Evolutionary conservation across 164 flowering plant species (phyloP).

Genomic region (Chloranthus sessilifolius): DNA sequence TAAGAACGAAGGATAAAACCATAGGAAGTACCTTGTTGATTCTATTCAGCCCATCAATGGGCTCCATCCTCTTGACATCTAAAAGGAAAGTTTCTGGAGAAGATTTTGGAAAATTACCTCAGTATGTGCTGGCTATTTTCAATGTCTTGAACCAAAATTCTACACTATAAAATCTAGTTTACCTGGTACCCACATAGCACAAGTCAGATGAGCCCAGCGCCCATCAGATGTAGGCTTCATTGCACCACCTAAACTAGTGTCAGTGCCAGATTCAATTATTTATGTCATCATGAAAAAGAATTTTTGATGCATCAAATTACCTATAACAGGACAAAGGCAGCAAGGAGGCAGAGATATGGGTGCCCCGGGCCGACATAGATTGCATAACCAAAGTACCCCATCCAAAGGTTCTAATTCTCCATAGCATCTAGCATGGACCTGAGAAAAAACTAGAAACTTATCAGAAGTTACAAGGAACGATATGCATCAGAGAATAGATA

Average conservation of each 20-base stretch:
- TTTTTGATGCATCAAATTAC: slow-evolving; percentile 27
- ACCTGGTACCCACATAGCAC: slow-evolving; percentile 99
- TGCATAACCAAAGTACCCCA: slow-evolving; percentile 90
- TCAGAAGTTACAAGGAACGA: neutral
- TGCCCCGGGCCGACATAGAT: slow-evolving; percentile 84
- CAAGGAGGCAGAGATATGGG: slow-evolving; percentile 67
- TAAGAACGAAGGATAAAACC: slow-evolving; percentile 4
- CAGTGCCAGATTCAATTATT: slow-evolving; percentile 10
- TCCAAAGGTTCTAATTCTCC: slow-evolving; percentile 79
- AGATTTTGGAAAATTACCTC: slow-evolving; percentile 11
- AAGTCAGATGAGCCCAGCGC: slow-evolving; percentile 98
- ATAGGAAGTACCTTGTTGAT: slow-evolving; percentile 67
- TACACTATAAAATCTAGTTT: neutral
- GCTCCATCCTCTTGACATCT: slow-evolving; percentile 93
- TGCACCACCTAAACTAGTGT: slow-evolving; percentile 70
- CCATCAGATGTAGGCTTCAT: slow-evolving; percentile 99
- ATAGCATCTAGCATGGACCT: slow-evolving; percentile 99
- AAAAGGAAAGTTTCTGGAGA: slow-evolving; percentile 85
- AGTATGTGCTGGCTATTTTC: neutral
- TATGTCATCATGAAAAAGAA: slow-evolving; percentile 1
- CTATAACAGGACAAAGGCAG: slow-evolving; percentile 92
- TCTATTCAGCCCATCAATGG: slow-evolving; percentile 88
- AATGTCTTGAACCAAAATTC: neutral
- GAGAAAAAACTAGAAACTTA: slow-evolving; percentile 13
- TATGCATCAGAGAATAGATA: neutral